Evolutionary conservation across 192 early-diverging fungal genomes (phyloP).

Genomic region (Pecoramyces ruminantium): DNA sequence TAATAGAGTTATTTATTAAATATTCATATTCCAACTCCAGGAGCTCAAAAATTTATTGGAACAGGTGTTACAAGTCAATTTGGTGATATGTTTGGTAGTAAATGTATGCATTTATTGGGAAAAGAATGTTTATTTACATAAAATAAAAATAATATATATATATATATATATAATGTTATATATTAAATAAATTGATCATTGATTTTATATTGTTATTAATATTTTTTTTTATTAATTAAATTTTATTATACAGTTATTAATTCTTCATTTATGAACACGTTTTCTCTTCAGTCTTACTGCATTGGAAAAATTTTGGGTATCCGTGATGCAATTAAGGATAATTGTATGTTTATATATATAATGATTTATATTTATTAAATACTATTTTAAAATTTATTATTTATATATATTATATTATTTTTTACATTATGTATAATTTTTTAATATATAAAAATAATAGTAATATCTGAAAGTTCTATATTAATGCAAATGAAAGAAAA

Average conservation of each 20-base stretch:
- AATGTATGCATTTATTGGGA: constrained; percentile 8
- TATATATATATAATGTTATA: no score
- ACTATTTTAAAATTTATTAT: no score
- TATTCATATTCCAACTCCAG: constrained; percentile 11
- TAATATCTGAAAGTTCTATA: constrained; percentile 7
- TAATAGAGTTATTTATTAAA: constrained; percentile 22
- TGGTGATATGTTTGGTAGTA: constrained; percentile 19
- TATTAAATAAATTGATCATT: no score
- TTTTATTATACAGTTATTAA: background rate
- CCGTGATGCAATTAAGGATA: background rate
- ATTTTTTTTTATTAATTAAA: no score
- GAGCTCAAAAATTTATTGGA: constrained; percentile 13
- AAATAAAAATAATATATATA: no score
- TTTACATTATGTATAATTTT: no score
- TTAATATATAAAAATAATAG: background rate
- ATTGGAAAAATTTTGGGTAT: background rate
- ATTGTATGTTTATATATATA: no score
- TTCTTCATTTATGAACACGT: background rate
- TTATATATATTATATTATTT: no score
- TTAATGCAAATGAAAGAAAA: constrained; percentile 16
- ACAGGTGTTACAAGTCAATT: constrained; percentile 10
- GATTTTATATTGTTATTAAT: no score
- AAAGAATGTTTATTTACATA: no score
- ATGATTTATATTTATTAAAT: no score
- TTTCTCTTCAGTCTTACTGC: background rate